Evolutionary conservation across 2,329 filamentous ascomycete genomes (phyloP).

Genomic region (Colletotrichum sp.): DNA sequence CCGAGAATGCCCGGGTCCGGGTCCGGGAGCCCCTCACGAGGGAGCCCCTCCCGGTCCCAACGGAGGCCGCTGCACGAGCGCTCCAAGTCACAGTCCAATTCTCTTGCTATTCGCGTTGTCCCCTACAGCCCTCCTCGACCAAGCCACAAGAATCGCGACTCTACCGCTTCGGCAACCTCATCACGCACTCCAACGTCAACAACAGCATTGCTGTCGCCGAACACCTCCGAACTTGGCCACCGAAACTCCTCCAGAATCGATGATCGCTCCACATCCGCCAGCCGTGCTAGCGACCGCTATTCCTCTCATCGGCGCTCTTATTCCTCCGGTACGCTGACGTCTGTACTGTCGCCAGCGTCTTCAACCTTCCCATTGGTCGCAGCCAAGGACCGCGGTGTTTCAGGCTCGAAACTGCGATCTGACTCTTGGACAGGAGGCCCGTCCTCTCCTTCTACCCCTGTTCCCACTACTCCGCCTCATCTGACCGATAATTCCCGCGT

Average conservation of each 20-base stretch:
- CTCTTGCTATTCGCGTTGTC: constrained; percentile 51
- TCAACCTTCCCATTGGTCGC: constrained; percentile 39
- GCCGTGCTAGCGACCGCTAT: constrained; percentile 2
- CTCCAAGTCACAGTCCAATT: constrained; percentile 45
- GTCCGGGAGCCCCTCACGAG: constrained; percentile 22
- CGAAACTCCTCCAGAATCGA: not conserved
- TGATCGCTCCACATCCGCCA: not conserved
- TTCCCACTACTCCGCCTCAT: constrained; percentile 40
- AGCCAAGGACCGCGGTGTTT: constrained; percentile 44
- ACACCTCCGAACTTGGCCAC: constrained; percentile 1
- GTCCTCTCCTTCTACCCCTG: constrained; percentile 40
- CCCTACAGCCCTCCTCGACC: constrained; percentile 52
- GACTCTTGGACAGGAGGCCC: constrained; percentile 33
- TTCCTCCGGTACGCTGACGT: constrained; percentile 26
- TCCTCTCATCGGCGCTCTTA: constrained; percentile 23
- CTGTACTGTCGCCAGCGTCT: constrained; percentile 10
- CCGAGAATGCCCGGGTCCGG: constrained; percentile 30
- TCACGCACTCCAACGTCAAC: constrained; percentile 13
- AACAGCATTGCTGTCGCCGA: constrained; percentile 5
- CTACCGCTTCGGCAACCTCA: constrained; percentile 21
- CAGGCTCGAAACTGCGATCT: constrained; percentile 47
- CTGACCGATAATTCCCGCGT: constrained; percentile 40
- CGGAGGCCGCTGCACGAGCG: constrained; percentile 42
- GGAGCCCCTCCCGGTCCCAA: constrained; percentile 28
- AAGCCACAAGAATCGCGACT: constrained; percentile 20